Base-by-base conservation (phyloP, 2,329 filamentous ascomycete species). In the Stromatinia cepivora region DNA sequence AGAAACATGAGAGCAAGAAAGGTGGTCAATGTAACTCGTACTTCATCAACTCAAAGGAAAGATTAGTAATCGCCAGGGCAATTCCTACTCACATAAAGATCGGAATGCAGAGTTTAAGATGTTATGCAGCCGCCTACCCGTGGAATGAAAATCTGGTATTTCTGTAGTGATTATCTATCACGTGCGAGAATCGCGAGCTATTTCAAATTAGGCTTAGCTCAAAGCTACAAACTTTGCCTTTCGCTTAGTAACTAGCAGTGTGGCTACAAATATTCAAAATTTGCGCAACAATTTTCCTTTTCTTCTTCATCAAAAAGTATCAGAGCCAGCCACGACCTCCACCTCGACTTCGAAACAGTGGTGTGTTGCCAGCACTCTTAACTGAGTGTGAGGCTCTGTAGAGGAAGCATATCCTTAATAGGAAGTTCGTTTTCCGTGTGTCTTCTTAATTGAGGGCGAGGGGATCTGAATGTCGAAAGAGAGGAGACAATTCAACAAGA, bases 371-470 rank as follows among this genome's bases (percentile, higher is more conserved):
- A 90, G 88, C 84, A 83, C 81, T 81, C 80, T 79, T 72, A 75
- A 58, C 64, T 74, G 80, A 81, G 82, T 83, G 83, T 83, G 83
- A 84, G 85, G 87, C 82, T 87, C 86, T 86, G 86, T 82, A 90
- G 88, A 90, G 79, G 71, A 82, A 78, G 73, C 73, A 72, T 75
- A 81, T 77, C 84, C 84, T 81, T 80, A 82, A 87, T 89, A 90
- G 88, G 88, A 90, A 91, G 87, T 89, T 87, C 84, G 82, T 81
- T 83, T 84, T 84, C 84, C 87, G 87, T 85, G 87, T 81, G 87
- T 90, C 86, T 82, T 88, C 87, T 90, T 88, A 73, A 85, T 78
- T 89, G 88, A 88, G 85, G 87, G 87, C 88, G 86, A 89, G 88
- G 87, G 84, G 86, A 81, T 82, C 81, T 81, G 83, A 86, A 89